Base-by-base conservation (phyloP, 2,329 filamentous ascomycete species). In the Diaporthe vaccinii region DNA sequence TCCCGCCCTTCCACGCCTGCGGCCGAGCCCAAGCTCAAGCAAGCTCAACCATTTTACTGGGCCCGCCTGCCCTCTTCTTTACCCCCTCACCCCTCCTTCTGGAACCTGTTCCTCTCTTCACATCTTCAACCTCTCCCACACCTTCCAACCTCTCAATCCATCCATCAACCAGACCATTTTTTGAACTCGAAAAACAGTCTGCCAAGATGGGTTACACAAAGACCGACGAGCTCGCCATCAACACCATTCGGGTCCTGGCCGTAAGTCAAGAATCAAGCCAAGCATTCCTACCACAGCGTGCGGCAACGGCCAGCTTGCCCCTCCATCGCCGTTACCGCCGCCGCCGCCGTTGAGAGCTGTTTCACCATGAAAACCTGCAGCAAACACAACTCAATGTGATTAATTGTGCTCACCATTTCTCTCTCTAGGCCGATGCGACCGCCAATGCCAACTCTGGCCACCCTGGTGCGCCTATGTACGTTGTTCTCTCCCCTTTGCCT, bases 211-310 rank as follows among this genome's bases (percentile, higher is more conserved):
- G 92, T 86, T 98, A 94, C 91, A 90, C 91, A 85, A 94, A 98
- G 83, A 86, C 93, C 84, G 97, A 99, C 86, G 89, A 93, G 90
- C 91, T 95, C 87, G 94, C 95, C 84, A 95, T 99, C 89, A 98
- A 98, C 93, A 98, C 96, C 86, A 98, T 99, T 90, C 95, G 97
- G 86, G 88, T 95, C 84, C 92, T 99, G 82, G 96, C 97, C 85
- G 97, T 98, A 93, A 87, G 95, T 93, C 77, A 74, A 22, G 93
- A 86, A 95, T 93, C 77, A 73, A 46, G 44, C 41, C 25, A 28
- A 65, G 51, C 51, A 55, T 55, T 22, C 57, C 57, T 36, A 1
- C 22, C 57, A 14, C 39, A 9, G 20, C 10, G 5, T 44, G 20
- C 28, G 2, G 61, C 44, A 36, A 51, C 62, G 62, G 36, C 36